These are phyloP conservation scores for Venturia pyrina DNA, from an alignment of 2,329 filamentous ascomycete species.

Conservation along the genomic window DNA sequence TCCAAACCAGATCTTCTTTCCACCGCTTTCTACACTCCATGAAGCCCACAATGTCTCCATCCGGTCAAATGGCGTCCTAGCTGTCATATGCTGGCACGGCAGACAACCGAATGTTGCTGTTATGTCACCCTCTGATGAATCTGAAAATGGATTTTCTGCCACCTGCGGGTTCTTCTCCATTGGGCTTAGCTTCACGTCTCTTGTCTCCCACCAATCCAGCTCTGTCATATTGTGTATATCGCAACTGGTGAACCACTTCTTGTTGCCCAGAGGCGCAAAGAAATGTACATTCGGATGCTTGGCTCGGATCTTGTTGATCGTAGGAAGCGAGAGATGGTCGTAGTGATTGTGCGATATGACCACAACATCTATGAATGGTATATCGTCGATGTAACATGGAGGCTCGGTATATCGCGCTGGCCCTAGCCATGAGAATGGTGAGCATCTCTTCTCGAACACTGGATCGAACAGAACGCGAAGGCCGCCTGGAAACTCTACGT, in stretches of 20 bases:
- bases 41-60: slow-evolving; percentile 76
- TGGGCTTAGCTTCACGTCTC: slow-evolving; percentile 56
- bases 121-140: slow-evolving; percentile 36
- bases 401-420: slow-evolving; percentile 69
- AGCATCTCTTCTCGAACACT: slow-evolving; percentile 81
- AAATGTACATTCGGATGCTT: slow-evolving; percentile 72
- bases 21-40: slow-evolving; percentile 67
- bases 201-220: slow-evolving; percentile 90
- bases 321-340: slow-evolving; percentile 75
- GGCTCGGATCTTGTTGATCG: slow-evolving; percentile 59
- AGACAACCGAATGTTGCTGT: slow-evolving; percentile 65
- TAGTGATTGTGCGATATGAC: slow-evolving; percentile 88
- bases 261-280: slow-evolving; percentile 76
- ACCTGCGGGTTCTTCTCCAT: slow-evolving; percentile 14
- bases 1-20: slow-evolving; percentile 75
- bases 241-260: slow-evolving; percentile 64
- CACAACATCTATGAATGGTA: slow-evolving; percentile 64
- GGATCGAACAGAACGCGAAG: slow-evolving; percentile 88
- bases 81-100: slow-evolving; percentile 75
- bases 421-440: slow-evolving; percentile 59
- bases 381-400: slow-evolving; percentile 67
- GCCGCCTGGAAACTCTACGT: slow-evolving; percentile 78
- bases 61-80: slow-evolving; percentile 58
- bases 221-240: slow-evolving; percentile 74
- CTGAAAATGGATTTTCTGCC: not conserved